These are phyloP conservation scores for Gonium pectorale DNA, from an alignment of 139 green algal species.

Conservation along the genomic window DNA sequence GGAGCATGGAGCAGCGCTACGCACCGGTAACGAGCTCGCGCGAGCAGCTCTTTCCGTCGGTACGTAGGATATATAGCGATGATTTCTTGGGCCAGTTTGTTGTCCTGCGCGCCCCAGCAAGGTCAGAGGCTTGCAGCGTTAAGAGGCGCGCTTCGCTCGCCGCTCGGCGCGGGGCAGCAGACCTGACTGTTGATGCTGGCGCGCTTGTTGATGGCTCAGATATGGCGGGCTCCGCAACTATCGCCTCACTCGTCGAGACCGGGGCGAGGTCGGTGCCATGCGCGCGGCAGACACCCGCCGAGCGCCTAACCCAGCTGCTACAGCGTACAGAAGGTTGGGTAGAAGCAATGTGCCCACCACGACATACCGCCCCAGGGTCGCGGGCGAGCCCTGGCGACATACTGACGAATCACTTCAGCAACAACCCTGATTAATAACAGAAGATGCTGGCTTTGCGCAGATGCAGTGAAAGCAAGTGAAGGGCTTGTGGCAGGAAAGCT, in stretches of 20 bases:
- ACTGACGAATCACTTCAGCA: too few species aligned
- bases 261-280: slow-evolving; percentile 12
- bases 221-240: neutral
- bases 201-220: slow-evolving; percentile 38
- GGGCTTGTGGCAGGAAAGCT: too few species aligned
- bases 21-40: slow-evolving; percentile 91
- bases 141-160: neutral
- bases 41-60: slow-evolving; percentile 93
- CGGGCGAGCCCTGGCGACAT: slow-evolving; percentile 1
- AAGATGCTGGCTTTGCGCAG: too few species aligned
- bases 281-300: neutral
- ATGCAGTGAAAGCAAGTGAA: too few species aligned
- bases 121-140: too few species aligned
- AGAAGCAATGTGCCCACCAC: neutral
- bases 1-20: too few species aligned
- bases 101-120: neutral
- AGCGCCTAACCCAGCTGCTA: neutral
- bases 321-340: neutral
- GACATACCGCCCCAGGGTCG: neutral
- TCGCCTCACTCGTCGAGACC: neutral
- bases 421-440: too few species aligned
- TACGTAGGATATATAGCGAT: slow-evolving; percentile 91
- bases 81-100: slow-evolving; percentile 63
- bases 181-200: slow-evolving; percentile 27
- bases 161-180: neutral